Percentiles rank a stretch among this genome's conserved stretches.
phyloP scores from a whole-genome alignment of 148 eudicot genomes.

The Rhododendron kiyosumense region DNA sequence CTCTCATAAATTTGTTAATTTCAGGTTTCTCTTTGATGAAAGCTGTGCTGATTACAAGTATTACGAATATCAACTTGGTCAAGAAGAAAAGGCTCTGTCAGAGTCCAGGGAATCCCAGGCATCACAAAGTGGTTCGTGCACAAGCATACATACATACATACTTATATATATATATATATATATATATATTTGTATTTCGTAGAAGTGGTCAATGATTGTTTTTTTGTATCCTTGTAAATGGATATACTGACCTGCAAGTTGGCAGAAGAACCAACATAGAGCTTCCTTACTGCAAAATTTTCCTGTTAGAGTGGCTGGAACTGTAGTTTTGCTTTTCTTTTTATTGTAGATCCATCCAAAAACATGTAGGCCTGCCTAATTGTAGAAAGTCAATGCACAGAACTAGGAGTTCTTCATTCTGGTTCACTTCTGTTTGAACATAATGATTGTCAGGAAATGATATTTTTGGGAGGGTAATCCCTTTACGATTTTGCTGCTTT shows the following conservation, averaged over 20 bases:
- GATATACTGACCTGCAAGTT: background rate
- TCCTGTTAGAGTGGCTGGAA: background rate
- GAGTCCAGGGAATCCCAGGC: conserved; percentile 38
- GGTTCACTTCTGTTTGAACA: background rate
- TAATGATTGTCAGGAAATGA: background rate
- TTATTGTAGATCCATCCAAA: background rate
- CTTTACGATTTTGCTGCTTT: background rate
- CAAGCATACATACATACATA: no score
- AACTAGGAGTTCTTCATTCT: conserved; percentile 3
- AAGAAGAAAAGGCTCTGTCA: conserved; percentile 69
- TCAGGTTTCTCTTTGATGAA: conserved; percentile 85
- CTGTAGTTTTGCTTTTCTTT: background rate
- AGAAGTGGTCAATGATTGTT: background rate
- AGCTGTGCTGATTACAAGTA: conserved; percentile 85
- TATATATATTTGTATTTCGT: background rate
- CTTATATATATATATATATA: no score
- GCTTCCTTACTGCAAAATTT: background rate
- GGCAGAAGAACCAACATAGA: background rate
- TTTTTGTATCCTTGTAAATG: background rate
- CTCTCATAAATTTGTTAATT: conserved; percentile 14
- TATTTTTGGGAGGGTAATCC: background rate
- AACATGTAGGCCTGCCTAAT: background rate
- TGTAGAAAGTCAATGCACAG: background rate
- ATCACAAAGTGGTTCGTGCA: conserved; percentile 50
- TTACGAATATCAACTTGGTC: conserved; percentile 67